These are phyloP conservation scores for Kazachstania taianensis DNA, from an alignment of 805 yeast species.

Conservation along the genomic window DNA sequence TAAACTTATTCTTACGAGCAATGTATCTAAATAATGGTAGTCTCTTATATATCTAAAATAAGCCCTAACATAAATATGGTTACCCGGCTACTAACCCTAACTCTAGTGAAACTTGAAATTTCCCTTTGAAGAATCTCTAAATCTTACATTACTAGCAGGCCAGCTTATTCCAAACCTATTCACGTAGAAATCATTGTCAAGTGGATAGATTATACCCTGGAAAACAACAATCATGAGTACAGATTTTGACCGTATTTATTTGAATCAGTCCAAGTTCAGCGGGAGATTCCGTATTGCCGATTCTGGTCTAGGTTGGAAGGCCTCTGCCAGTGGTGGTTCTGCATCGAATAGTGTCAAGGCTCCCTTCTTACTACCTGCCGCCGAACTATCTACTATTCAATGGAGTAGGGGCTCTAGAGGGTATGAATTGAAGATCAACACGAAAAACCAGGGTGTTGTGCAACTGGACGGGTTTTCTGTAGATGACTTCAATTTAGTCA, in stretches of 20 bases:
- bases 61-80: too few relatives aligned
- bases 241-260: slow-evolving; percentile 84
- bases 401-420: slow-evolving; percentile 96
- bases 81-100: too few relatives aligned
- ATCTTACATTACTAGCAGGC: too few relatives aligned
- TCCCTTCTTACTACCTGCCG: slow-evolving; percentile 84
- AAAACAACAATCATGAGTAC: slow-evolving; percentile 35
- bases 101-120: too few relatives aligned
- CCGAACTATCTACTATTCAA: slow-evolving; percentile 64
- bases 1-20: too few relatives aligned
- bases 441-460: slow-evolving; percentile 78
- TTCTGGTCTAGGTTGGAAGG: slow-evolving; percentile 98
- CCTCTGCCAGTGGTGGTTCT: slow-evolving; percentile 34
- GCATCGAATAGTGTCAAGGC: slow-evolving; percentile 39
- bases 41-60: too few relatives aligned
- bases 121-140: too few relatives aligned
- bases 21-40: too few relatives aligned
- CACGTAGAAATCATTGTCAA: too few relatives aligned
- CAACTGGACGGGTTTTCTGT: slow-evolving; percentile 86
- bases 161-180: too few relatives aligned
- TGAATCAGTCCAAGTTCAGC: slow-evolving; percentile 70
- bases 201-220: neutral
- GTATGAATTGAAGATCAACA: slow-evolving; percentile 78
- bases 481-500: slow-evolving; percentile 71
- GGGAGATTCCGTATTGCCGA: slow-evolving; percentile 94